A percentile compares a stretch with the other conserved stretches of the same genome.
Conservation (phyloP, 2,329 filamentous ascomycete species). For the Fusarium keratoplasticum region DNA sequence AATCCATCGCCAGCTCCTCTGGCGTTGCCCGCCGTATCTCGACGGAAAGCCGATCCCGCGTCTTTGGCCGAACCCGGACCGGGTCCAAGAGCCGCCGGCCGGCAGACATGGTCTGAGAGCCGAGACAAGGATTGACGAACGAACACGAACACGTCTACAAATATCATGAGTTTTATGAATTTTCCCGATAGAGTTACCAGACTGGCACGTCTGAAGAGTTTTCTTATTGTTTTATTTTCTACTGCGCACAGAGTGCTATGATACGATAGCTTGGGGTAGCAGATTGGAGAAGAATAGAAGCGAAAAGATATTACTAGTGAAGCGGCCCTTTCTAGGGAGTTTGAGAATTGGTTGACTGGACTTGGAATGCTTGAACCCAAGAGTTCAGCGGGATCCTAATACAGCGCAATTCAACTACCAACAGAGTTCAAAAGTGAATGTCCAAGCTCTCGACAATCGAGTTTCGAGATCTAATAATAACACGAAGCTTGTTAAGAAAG, state of each 20-base stretch:
- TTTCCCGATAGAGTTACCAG: constrained; percentile 22
- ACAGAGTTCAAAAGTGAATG: neutral
- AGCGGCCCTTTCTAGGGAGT: neutral
- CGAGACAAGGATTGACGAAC: neutral
- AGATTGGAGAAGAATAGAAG: constrained; percentile 5
- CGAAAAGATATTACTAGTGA: constrained; percentile 1
- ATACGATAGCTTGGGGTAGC: neutral
- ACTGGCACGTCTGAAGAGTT: constrained; percentile 26
- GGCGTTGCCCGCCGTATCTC: constrained; percentile 41
- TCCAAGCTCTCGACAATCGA: neutral
- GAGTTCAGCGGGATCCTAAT: neutral
- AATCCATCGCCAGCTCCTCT: constrained; percentile 45
- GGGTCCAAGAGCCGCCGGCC: constrained; percentile 44
- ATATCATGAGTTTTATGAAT: constrained; percentile 32
- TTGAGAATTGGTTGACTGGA: neutral
- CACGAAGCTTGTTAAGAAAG: constrained; percentile 11
- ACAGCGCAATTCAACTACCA: neutral
- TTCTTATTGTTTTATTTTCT: neutral
- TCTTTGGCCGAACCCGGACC: constrained; percentile 47
- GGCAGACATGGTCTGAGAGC: constrained; percentile 44
- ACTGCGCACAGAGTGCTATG: constrained; percentile 12
- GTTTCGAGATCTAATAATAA: neutral
- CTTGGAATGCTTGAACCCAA: neutral
- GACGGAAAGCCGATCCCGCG: constrained; percentile 44
- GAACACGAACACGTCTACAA: neutral